Evolutionary conservation across 768 basidiomycete genomes (phyloP).

Genomic region (Russula sp.): DNA sequence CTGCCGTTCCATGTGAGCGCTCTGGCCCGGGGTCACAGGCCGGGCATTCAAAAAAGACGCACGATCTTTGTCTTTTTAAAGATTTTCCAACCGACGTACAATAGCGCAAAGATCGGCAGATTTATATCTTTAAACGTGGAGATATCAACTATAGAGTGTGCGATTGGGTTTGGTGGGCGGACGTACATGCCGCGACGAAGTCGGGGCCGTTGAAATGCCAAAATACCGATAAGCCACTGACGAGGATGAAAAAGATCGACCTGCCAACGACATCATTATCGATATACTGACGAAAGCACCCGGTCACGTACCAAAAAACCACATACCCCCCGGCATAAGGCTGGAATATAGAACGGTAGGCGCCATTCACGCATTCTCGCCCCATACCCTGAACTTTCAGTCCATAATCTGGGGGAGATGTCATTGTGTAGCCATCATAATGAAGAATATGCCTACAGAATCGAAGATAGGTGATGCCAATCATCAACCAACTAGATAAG

Average conservation of each 20-base stretch:
- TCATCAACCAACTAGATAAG: slow-evolving; percentile 21
- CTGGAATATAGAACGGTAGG: slow-evolving; percentile 22
- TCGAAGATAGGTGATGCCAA: slow-evolving; percentile 23
- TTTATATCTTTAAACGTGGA: slow-evolving; percentile 17
- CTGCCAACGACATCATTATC: background rate
- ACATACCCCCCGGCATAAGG: slow-evolving; percentile 24
- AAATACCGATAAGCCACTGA: slow-evolving; percentile 21
- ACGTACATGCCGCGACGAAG: slow-evolving; percentile 22
- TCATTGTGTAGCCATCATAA: background rate
- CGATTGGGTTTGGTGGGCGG: background rate
- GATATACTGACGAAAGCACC: background rate
- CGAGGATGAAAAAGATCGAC: slow-evolving; percentile 19
- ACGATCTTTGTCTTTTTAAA: slow-evolving; percentile 22
- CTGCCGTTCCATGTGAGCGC: background rate
- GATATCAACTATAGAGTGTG: background rate
- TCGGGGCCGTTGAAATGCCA: slow-evolving; percentile 21
- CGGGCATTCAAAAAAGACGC: background rate
- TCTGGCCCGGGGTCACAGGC: background rate
- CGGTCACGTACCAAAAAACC: slow-evolving; percentile 19
- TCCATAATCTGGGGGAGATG: slow-evolving; percentile 21
- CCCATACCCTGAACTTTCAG: slow-evolving; percentile 11
- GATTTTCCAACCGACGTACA: slow-evolving; percentile 21
- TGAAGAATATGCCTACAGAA: slow-evolving; percentile 13
- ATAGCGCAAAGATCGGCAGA: slow-evolving; percentile 17
- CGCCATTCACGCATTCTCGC: background rate